Evolutionary conservation across 2,329 filamentous ascomycete genomes (phyloP), one percentile per base, ranked within the genome.

Genomic region (Diaporthe velutina): DNA sequence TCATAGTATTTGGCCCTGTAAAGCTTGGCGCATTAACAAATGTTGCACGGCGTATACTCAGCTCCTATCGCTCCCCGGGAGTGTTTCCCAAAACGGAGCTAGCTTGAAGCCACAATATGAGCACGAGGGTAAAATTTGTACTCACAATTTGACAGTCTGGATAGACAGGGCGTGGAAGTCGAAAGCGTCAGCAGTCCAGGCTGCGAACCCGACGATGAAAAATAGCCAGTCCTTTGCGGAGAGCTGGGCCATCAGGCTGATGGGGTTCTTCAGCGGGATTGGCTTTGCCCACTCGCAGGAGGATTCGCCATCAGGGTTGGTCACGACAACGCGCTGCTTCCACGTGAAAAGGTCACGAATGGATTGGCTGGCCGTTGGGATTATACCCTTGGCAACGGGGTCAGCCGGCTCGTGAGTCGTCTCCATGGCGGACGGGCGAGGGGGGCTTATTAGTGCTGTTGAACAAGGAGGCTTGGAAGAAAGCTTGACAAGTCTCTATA

Each of bases 141-240:
- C 64, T 54, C 48, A 89, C 33, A 96, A 86, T 84, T 95, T 95
- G 78, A 89, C 89, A 4, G 93, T 94, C 82, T 95, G 94, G 77
- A 96, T 94, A 6, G 92, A 94, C 12, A 96, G 87, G 35, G 94
- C 93, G 83, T 95, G 93, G 81, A 96, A 96, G 83, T 95, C 94
- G 81, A 96, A 96, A 4, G 94, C 94, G 82, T 96, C 94, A 73
- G 93, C 94, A 1, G 91, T 93, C 94, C 94, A 96, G 22, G 93
- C 92, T 45, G 89, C 83, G 80, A 96, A 91, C 4, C 93, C 94
- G 15, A 95, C 92, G 54, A 93, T 77, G 84, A 96, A 92, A 85
- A 94, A 95, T 22, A 94, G 80, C 94, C 94, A 96, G 80, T 93
- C 91, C 75, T 87, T 90, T 33, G 86, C 85, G 4, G 87, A 89